These are phyloP conservation scores for Ceratocystis colombiana DNA, from an alignment of 2,329 filamentous ascomycete genomes.

Conservation along the genomic window DNA sequence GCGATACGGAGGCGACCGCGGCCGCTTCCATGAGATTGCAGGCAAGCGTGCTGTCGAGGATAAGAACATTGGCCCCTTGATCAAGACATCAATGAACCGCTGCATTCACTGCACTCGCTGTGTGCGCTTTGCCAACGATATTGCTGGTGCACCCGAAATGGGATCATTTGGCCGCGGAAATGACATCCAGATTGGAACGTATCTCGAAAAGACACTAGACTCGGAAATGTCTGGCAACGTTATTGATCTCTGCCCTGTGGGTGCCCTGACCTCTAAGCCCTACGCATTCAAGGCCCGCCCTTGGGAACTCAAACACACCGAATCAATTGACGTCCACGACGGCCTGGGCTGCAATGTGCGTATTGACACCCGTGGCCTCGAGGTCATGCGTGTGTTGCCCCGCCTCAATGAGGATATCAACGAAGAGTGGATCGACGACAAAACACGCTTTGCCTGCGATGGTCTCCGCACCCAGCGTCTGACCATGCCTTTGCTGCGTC, in stretches of 20 bases:
- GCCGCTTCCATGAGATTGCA: conserved; percentile 88
- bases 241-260: conserved; percentile 95
- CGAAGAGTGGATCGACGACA: conserved; percentile 99
- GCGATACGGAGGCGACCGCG: conserved; percentile 92
- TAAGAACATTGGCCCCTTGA: conserved; percentile 95
- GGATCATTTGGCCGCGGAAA: conserved; percentile 93
- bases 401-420: conserved; percentile 96
- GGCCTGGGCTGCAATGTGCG: conserved; percentile 90
- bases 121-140: conserved; percentile 93
- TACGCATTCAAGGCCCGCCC: conserved; percentile 95
- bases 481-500: conserved; percentile 81
- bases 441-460: conserved; percentile 91
- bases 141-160: conserved; percentile 90
- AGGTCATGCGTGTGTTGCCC: conserved; percentile 91
- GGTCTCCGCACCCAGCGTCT: conserved; percentile 92
- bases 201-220: conserved; percentile 87
- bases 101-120: conserved; percentile 99
- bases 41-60: conserved; percentile 98
- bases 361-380: conserved; percentile 81
- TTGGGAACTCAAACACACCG: conserved; percentile 94
- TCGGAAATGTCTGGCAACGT: conserved; percentile 94
- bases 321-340: conserved; percentile 90
- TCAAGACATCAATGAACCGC: conserved; percentile 99
- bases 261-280: conserved; percentile 91
- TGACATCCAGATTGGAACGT: conserved; percentile 95